A percentile compares a stretch with the other conserved stretches of the same genome.
phyloP scores from a whole-genome alignment of 2,329 filamentous ascomycete species.

The Corniculantispora saksenae region DNA sequence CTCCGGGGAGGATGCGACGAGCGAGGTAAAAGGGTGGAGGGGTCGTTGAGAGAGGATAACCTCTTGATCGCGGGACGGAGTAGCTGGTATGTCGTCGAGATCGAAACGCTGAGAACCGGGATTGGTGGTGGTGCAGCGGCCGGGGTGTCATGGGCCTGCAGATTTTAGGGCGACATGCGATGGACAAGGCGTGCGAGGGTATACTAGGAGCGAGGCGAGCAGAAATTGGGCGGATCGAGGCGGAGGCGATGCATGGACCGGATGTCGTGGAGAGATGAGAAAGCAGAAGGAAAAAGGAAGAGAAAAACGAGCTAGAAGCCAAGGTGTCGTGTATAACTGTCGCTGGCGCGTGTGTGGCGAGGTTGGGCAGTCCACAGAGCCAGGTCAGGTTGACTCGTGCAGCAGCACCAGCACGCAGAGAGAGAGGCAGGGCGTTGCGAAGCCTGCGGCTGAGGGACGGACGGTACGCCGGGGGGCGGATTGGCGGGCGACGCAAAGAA shows the following conservation, averaged over 20 bases:
- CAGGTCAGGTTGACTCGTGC: constrained; percentile 3
- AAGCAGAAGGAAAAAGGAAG: not conserved
- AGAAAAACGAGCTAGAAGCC: not conserved
- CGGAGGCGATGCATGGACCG: not conserved
- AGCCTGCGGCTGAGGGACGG: constrained; percentile 1
- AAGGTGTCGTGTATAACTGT: not conserved
- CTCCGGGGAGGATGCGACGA: constrained; percentile 62
- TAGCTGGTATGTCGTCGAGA: not conserved
- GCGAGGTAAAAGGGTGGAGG: constrained; percentile 35
- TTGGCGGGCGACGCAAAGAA: not conserved
- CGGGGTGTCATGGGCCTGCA: constrained; percentile 13
- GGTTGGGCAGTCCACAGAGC: not conserved
- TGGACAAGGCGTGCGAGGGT: not conserved
- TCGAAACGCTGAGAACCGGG: not conserved
- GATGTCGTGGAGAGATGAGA: not conserved
- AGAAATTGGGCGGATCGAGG: not conserved
- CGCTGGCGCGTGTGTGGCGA: constrained; percentile 1
- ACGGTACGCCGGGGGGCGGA: constrained; percentile 1
- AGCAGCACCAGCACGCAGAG: not conserved
- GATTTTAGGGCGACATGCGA: not conserved
- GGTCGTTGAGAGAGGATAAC: constrained; percentile 14
- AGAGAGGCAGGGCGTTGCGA: not conserved
- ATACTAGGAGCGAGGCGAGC: not conserved
- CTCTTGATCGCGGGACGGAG: not conserved
- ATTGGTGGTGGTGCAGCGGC: constrained; percentile 13